Conservation (phyloP, 2,329 filamentous ascomycete species). For the Ophiostoma quercus region DNA sequence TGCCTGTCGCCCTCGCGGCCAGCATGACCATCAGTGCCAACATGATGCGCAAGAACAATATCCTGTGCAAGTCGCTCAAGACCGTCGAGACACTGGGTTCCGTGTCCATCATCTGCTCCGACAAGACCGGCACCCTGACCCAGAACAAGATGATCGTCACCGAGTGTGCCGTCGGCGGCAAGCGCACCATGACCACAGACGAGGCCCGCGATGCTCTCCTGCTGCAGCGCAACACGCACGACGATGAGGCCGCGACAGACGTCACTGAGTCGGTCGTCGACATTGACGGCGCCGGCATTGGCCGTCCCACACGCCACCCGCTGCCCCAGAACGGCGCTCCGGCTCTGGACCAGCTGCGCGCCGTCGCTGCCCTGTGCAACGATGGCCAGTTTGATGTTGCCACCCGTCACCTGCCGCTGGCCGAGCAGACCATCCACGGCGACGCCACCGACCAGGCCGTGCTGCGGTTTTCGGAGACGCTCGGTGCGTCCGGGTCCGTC, state of each 20-base stretch:
- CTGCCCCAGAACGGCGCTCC: not conserved
- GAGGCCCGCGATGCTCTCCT: slow-evolving; percentile 42
- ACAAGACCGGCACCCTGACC: slow-evolving; percentile 70
- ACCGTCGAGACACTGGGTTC: slow-evolving; percentile 71
- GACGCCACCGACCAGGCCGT: slow-evolving; percentile 74
- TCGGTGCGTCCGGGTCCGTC: slow-evolving; percentile 47
- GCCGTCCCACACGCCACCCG: slow-evolving; percentile 32
- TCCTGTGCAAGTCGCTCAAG: slow-evolving; percentile 74
- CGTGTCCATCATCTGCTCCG: slow-evolving; percentile 68
- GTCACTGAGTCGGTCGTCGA: slow-evolving; percentile 19
- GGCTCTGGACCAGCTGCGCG: slow-evolving; percentile 53
- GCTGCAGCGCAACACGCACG: slow-evolving; percentile 28
- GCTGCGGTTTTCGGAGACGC: slow-evolving; percentile 62
- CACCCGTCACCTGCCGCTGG: slow-evolving; percentile 53
- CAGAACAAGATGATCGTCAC: slow-evolving; percentile 70
- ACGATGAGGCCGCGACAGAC: not conserved
- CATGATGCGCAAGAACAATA: slow-evolving; percentile 69
- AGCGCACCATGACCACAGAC: slow-evolving; percentile 45
- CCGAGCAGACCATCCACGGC: slow-evolving; percentile 61
- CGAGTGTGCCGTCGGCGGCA: slow-evolving; percentile 59
- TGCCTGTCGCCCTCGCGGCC: slow-evolving; percentile 64
- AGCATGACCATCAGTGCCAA: slow-evolving; percentile 71
- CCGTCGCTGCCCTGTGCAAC: slow-evolving; percentile 64
- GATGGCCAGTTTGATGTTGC: slow-evolving; percentile 68
- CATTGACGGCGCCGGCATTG: slow-evolving; percentile 22